Conservation (phyloP, 1,139 yeast genomes). For the Zygosaccharomyces sapae region DNA sequence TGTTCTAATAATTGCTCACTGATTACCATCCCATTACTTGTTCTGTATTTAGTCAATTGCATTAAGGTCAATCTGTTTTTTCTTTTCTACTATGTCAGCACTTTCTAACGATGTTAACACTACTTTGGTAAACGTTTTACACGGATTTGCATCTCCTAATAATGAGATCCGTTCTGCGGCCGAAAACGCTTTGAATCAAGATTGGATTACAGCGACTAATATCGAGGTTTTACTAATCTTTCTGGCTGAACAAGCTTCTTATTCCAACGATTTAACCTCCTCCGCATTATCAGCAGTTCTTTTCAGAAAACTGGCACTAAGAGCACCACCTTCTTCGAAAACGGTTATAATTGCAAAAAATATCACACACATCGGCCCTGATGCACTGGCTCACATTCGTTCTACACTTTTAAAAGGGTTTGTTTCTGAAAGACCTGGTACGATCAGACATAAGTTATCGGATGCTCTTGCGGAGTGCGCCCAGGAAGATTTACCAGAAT, state of each 20-base stretch:
- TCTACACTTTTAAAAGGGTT: conserved; percentile 69
- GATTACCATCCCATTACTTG: not conserved
- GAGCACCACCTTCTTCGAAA: conserved; percentile 47
- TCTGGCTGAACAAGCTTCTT: conserved; percentile 74
- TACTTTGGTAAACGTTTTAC: conserved; percentile 55
- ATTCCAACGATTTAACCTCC: conserved; percentile 31
- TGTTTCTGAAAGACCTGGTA: conserved; percentile 54
- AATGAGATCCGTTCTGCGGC: conserved; percentile 72
- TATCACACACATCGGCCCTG: conserved; percentile 62
- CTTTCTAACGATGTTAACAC: conserved; percentile 60
- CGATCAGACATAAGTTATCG: conserved; percentile 82
- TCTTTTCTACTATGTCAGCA: conserved; percentile 43
- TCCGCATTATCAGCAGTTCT: conserved; percentile 67
- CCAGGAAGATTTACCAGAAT: conserved; percentile 54
- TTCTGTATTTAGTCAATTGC: not conserved
- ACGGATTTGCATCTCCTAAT: conserved; percentile 72
- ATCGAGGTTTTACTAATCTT: conserved; percentile 70
- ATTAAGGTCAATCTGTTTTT: not conserved
- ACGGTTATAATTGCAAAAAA: conserved; percentile 69
- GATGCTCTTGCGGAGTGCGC: conserved; percentile 95
- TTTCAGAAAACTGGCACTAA: conserved; percentile 80
- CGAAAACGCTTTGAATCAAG: conserved; percentile 64
- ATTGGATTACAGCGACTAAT: conserved; percentile 65
- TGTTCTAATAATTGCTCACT: not conserved
- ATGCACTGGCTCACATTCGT: conserved; percentile 61